Evolutionary conservation across 352 stramenopile genomes (phyloP).

Genomic region (Globisporangium acanthophoron): DNA sequence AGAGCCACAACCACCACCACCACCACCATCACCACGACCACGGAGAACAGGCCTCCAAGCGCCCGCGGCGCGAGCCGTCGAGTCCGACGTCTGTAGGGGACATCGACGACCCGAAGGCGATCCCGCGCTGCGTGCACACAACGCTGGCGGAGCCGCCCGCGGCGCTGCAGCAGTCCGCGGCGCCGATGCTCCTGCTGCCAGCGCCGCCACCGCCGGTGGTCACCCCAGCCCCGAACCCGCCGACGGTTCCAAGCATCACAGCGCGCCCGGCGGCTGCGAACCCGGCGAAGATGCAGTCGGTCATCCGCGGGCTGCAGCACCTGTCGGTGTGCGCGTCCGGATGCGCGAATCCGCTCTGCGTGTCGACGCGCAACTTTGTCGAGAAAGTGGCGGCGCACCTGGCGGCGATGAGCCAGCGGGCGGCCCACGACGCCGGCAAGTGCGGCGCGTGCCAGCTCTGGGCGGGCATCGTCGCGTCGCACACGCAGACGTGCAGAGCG

Average conservation of each 20-base stretch:
- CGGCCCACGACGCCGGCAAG: slow-evolving; percentile 21
- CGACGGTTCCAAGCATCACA: slow-evolving; percentile 4
- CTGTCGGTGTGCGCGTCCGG: slow-evolving; percentile 29
- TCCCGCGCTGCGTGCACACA: slow-evolving; percentile 12
- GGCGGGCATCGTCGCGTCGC: slow-evolving; percentile 30
- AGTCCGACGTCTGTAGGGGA: slow-evolving; percentile 47
- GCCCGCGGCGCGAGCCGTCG: slow-evolving; percentile 24
- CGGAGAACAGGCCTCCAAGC: slow-evolving; percentile 17
- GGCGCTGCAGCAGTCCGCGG: slow-evolving; percentile 7
- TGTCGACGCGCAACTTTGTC: slow-evolving; percentile 49
- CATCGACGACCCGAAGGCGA: slow-evolving; percentile 20
- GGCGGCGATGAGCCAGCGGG: slow-evolving; percentile 15
- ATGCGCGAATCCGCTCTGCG: slow-evolving; percentile 45
- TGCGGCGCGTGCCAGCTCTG: slow-evolving; percentile 66
- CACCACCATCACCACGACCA: slow-evolving; percentile 10
- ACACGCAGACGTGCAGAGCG: slow-evolving; percentile 20
- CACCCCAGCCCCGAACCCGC: neutral
- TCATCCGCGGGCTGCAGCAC: slow-evolving; percentile 47
- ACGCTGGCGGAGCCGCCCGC: slow-evolving; percentile 7
- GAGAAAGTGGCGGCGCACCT: slow-evolving; percentile 42
- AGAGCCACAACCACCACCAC: slow-evolving; percentile 14
- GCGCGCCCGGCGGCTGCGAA: slow-evolving; percentile 11
- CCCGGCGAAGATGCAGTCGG: slow-evolving; percentile 48
- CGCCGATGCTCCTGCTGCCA: neutral
- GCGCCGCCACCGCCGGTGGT: neutral